Percentiles rank a stretch among this genome's conserved stretches.
phyloP scores from a whole-genome alignment of 164 flowering plant species.

The Nymphaea colorata region DNA sequence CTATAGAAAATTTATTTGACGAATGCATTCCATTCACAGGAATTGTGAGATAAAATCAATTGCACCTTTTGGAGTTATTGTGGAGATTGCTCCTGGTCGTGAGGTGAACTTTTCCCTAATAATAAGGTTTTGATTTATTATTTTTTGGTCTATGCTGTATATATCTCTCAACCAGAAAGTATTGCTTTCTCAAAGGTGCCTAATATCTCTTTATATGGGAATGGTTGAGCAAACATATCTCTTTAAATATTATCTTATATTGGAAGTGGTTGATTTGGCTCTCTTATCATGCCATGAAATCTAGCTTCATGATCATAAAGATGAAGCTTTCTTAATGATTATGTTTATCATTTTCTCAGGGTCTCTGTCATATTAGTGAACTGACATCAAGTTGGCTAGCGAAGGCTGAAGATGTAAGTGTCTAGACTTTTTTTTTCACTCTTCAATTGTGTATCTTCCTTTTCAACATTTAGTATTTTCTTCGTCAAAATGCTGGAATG shows the following conservation, averaged over 20 bases:
- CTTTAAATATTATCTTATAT: background rate
- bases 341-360: conserved; percentile 29
- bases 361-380: conserved; percentile 97
- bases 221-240: background rate
- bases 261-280: background rate
- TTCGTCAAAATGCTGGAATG: background rate
- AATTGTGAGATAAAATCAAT: conserved; percentile 83
- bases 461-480: background rate
- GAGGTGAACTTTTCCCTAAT: conserved; percentile 42
- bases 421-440: background rate
- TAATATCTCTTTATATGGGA: background rate
- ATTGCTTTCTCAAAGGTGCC: too few relatives aligned
- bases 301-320: background rate
- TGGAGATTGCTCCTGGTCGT: conserved; percentile 92
- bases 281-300: background rate
- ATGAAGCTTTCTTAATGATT: background rate
- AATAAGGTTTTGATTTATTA: background rate
- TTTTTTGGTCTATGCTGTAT: background rate
- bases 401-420: conserved; percentile 90
- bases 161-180: too few relatives aligned
- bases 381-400: conserved; percentile 70
- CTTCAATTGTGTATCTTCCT: too few relatives aligned
- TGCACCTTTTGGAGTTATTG: conserved; percentile 83
- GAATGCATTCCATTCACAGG: conserved; percentile 23
- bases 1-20: background rate